These are phyloP conservation scores for Chalaropsis ovoidea DNA, from an alignment of 2,329 filamentous ascomycete genomes.

Conservation along the genomic window DNA sequence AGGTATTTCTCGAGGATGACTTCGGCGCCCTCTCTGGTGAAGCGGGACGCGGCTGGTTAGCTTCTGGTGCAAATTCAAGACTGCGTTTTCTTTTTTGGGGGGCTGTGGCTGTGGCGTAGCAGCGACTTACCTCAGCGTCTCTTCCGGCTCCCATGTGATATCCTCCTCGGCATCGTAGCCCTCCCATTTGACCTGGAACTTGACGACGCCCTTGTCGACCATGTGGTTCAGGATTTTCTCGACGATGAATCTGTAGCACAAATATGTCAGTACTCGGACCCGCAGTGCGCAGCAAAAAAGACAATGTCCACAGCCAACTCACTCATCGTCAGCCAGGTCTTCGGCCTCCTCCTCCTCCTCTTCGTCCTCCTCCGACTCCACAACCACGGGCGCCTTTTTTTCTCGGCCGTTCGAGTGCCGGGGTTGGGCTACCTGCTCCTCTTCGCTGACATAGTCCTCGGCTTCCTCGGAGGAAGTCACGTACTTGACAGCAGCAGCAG, in stretches of 20 bases:
- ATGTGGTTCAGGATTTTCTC: constrained; percentile 62
- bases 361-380: constrained; percentile 28
- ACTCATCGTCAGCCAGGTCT: constrained; percentile 38
- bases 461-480: background rate
- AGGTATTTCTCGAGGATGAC: constrained; percentile 58
- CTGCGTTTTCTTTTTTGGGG: too few relatives aligned
- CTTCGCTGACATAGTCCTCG: background rate
- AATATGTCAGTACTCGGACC: background rate
- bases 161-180: constrained; percentile 62
- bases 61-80: background rate
- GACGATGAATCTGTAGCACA: constrained; percentile 54
- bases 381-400: background rate
- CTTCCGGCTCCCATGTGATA: constrained; percentile 68
- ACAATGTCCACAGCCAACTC: constrained; percentile 27
- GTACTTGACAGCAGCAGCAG: background rate
- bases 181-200: constrained; percentile 71
- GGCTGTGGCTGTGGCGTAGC: background rate
- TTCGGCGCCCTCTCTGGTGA: constrained; percentile 44
- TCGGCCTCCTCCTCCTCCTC: constrained; percentile 31
- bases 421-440: background rate
- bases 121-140: constrained; percentile 49
- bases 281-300: background rate
- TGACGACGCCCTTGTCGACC: constrained; percentile 45
- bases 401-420: background rate
- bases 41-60: background rate